Conservation (phyloP, 768 basidiomycete species). For the Leccinum boreale region DNA sequence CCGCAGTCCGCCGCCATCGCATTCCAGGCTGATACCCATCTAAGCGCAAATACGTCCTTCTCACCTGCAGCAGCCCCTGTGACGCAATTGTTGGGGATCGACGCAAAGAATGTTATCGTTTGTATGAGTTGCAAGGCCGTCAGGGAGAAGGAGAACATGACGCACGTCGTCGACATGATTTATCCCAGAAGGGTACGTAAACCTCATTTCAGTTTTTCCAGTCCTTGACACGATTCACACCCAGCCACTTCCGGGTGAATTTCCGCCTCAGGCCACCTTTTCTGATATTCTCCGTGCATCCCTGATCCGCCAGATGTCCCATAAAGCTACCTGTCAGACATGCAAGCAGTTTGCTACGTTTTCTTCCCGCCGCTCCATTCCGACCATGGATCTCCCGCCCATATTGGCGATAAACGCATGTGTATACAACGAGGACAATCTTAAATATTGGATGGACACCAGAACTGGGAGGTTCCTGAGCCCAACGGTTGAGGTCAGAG, state of each 20-base stretch:
- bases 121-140: slow-evolving; percentile 74
- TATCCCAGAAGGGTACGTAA: slow-evolving; percentile 78
- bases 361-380: slow-evolving; percentile 62
- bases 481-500: slow-evolving; percentile 52
- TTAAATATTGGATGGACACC: slow-evolving; percentile 72
- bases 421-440: slow-evolving; percentile 70
- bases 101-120: slow-evolving; percentile 68
- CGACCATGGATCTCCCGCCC: slow-evolving; percentile 69
- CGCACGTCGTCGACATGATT: slow-evolving; percentile 80
- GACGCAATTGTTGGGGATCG: slow-evolving; percentile 81
- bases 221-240: not conserved
- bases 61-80: slow-evolving; percentile 63
- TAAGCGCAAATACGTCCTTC: slow-evolving; percentile 9
- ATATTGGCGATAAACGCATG: slow-evolving; percentile 84
- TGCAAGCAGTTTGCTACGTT: slow-evolving; percentile 81
- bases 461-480: slow-evolving; percentile 48
- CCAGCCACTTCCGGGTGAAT: slow-evolving; percentile 38
- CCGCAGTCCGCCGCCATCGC: not conserved
- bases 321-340: slow-evolving; percentile 81
- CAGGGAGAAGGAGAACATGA: slow-evolving; percentile 71
- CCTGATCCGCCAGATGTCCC: slow-evolving; percentile 73
- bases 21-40: slow-evolving; percentile 21
- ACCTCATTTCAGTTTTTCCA: not conserved
- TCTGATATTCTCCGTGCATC: slow-evolving; percentile 68
- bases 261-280: slow-evolving; percentile 49